Evolutionary conservation across 1,284 basidiomycete genomes (phyloP).

Genomic region (Ceratobasidium sp.): DNA sequence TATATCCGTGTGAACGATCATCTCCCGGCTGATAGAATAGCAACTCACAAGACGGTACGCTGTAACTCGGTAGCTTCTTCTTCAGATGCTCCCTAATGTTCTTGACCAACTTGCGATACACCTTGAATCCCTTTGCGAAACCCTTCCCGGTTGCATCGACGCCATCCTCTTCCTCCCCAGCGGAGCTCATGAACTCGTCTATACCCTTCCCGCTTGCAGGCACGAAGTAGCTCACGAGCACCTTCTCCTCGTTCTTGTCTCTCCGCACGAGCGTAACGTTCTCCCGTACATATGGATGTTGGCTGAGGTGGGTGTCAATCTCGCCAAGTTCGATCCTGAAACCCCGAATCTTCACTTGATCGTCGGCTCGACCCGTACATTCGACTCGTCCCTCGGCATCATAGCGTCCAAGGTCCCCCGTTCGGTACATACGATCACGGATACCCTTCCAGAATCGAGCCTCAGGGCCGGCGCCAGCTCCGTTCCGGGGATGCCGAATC

Average conservation of each 20-base stretch:
- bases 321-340: constrained; percentile 99
- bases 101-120: constrained; percentile 90
- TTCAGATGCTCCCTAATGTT: constrained; percentile 96
- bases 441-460: constrained; percentile 94
- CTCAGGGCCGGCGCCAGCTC: constrained; percentile 70
- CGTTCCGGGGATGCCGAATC: constrained; percentile 68
- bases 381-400: constrained; percentile 94
- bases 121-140: constrained; percentile 77
- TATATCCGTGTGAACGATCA: constrained; percentile 53
- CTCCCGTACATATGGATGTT: constrained; percentile 93
- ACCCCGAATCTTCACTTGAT: constrained; percentile 99
- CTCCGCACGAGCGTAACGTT: constrained; percentile 97
- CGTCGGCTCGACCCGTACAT: constrained; percentile 97
- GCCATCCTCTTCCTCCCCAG: constrained; percentile 66
- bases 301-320: constrained; percentile 95
- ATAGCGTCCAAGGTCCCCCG: constrained; percentile 96
- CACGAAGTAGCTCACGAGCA: constrained; percentile 98
- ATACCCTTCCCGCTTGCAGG: constrained; percentile 80
- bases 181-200: constrained; percentile 78
- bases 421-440: constrained; percentile 97
- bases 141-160: constrained; percentile 55
- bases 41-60: constrained; percentile 81
- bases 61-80: constrained; percentile 96
- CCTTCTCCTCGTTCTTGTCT: constrained; percentile 99
- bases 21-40: constrained; percentile 5